Base-by-base conservation (phyloP, 176 grass and related monocot genomes). In the Eremochloa ophiuroides region DNA sequence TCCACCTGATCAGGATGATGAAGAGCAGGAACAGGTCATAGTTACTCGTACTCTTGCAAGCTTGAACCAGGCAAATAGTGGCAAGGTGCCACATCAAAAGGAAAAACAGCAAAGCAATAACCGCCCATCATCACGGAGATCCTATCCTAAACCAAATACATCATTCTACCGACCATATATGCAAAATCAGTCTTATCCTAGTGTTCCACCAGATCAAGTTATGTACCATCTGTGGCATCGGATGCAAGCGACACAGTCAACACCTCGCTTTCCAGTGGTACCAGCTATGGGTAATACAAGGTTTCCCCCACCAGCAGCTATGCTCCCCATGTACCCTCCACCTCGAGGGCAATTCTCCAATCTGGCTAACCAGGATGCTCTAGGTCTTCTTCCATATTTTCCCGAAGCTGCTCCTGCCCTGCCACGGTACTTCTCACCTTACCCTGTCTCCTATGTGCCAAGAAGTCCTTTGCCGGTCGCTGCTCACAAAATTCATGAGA, bases 141-240 rank as follows among this genome's bases (percentile, higher is more conserved):
- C 65, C 17, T 81, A 88, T 83, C 68, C 64, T 37, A 85, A 78
- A 62, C 73, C 88, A 64, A 77, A 87, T 42, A 17, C 44, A n/a
- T 22, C 82, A 44, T 88, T 83, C 76, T 83, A 88, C 12, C 40
- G 58, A 29, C 23, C 65, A 74, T 67, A 46, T 75, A 33, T 80
- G 41, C 92, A 89, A 55, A 91, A 81, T 64, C 87, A 85, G 89
- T n/a, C 69, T n/a, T 87, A 85, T 38, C 67, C 72, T 71, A 87
- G 69, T 30, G 35, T 85, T 37, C 79, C 78, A 80, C 55, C 81
- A 27, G 89, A 91, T 79, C 62, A 77, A 83, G 89, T 77, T 80
- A 82, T 87, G 76, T 85, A 91, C 89, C 86, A 86, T 65, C 82
- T 89, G 73, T 91, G 86, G 92, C 87, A 91, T 41, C 86, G 86